Evolutionary conservation across 352 stramenopile species (phyloP).

Genomic region (Phytophthora pseudosyringae): DNA sequence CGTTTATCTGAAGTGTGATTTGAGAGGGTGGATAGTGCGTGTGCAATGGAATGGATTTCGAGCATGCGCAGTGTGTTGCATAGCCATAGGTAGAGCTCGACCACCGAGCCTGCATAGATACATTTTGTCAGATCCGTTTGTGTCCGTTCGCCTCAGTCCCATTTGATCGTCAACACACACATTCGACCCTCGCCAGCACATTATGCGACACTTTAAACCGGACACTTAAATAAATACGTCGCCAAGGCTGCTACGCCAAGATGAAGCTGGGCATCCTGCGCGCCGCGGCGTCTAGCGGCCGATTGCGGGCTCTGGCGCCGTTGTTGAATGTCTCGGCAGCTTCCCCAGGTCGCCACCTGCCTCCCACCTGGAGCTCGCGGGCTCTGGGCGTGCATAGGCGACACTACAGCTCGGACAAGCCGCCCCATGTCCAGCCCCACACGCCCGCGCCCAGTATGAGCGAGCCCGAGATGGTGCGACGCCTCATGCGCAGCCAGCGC

Average conservation of each 20-base stretch:
- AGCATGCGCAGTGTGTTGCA: constrained; percentile 26
- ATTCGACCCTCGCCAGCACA: background rate
- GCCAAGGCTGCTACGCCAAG: too few species aligned
- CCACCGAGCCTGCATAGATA: constrained; percentile 32
- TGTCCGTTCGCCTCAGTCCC: constrained; percentile 14
- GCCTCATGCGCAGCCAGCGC: constrained; percentile 57
- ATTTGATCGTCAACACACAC: background rate
- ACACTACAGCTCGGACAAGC: constrained; percentile 25
- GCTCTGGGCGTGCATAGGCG: background rate
- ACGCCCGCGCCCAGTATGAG: constrained; percentile 31
- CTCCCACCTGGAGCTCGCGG: constrained; percentile 1
- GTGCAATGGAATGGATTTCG: constrained; percentile 49
- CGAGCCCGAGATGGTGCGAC: constrained; percentile 50
- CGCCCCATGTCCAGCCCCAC: background rate
- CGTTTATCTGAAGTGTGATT: constrained; percentile 39
- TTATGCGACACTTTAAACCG: constrained; percentile 7
- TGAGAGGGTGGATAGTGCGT: constrained; percentile 40
- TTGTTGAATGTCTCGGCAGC: constrained; percentile 4
- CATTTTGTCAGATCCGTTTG: constrained; percentile 20
- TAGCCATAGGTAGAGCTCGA: constrained; percentile 14
- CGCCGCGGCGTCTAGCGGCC: constrained; percentile 9
- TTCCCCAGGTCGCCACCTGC: constrained; percentile 10
- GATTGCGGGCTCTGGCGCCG: background rate
- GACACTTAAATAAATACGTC: constrained; percentile 10
- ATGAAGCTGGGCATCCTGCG: constrained; percentile 24